Conservation (phyloP, 345 rosid species). For the Euphorbia tirucalli region DNA sequence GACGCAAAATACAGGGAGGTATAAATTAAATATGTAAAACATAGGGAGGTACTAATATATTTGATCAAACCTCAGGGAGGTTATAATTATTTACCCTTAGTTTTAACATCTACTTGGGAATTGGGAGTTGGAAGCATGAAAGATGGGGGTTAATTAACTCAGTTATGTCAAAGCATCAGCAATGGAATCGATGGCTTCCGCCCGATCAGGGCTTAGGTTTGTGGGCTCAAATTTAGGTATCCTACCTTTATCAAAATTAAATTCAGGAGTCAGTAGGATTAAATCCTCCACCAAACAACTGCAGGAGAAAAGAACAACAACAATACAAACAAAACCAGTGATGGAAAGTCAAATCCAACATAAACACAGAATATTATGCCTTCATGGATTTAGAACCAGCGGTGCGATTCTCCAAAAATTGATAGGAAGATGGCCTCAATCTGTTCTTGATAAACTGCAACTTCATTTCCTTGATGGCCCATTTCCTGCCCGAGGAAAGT, state of each 20-base stretch:
- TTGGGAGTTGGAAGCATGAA: too few species aligned
- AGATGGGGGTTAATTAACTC: too few species aligned
- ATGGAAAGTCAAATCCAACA: slow-evolving; percentile 26
- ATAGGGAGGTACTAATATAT: too few species aligned
- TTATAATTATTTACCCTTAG: too few species aligned
- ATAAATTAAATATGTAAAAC: too few species aligned
- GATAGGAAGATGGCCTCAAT: slow-evolving; percentile 41
- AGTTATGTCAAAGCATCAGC: background rate
- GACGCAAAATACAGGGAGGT: too few species aligned
- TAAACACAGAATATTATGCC: slow-evolving; percentile 49
- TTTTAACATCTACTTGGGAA: too few species aligned
- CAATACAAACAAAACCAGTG: background rate
- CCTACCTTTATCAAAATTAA: background rate
- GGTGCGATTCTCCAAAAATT: slow-evolving; percentile 38
- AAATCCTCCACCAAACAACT: background rate
- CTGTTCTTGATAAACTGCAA: slow-evolving; percentile 39
- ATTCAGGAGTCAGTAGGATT: background rate
- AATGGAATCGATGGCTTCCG: background rate
- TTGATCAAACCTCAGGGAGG: too few species aligned
- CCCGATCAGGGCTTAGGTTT: background rate
- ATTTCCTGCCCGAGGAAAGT: slow-evolving; percentile 37
- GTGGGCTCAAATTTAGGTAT: background rate
- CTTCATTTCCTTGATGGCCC: slow-evolving; percentile 50
- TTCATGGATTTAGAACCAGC: slow-evolving; percentile 55
- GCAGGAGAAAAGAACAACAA: background rate